Evolutionary conservation across 2,329 filamentous ascomycete species (phyloP), one percentile per base, ranked within the genome.

Genomic region (Fusarium devonianum): DNA sequence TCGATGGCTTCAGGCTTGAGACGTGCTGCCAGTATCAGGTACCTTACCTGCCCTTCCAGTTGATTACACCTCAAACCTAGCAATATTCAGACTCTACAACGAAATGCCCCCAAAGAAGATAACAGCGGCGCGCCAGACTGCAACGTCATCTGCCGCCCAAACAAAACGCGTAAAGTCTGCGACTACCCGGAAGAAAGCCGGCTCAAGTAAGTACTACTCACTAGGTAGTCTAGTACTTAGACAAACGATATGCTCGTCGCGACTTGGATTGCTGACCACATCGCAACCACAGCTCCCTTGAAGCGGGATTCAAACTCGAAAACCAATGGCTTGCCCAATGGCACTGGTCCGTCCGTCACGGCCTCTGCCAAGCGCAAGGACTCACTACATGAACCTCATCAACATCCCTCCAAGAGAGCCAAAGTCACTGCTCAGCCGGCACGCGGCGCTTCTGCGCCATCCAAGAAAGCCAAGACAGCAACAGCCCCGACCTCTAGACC

Each of bases 291-390:
- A 26, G 23, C 10, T 12, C n/a, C 28, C 16, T 30, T 13, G 9
- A 30, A 13, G 7, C 12, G 3, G 7, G n/a, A 13, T 9, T 13
- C 29, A 11, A 42, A 34, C 11, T 2, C 39, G 2, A 12, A 8
- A 12, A 11, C 29, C 9, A 34, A 19, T 9, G 12, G 11, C 4
- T 3, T 22, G 5, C 12, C 32, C 10, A 34, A 32, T 4, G 14
- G 14, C 2, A 4, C 5, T 5, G 19, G 14, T 7, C 13, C 28
- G 14, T 4, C 28, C 2, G 13, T 10, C 8, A 12, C n/a, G 11
- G 3, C 25, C 14, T 41, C 39, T 12, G n/a, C 26, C 7, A 42
- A 42, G 26, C 39, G 39, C 29, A 42, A 42, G 16, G 29, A 11
- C 17, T n/a, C 30, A 11, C 19, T 29, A 6, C 21, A 34, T 9